Conservation (phyloP, 345 rosid species). For the Alliaria petiolata region DNA sequence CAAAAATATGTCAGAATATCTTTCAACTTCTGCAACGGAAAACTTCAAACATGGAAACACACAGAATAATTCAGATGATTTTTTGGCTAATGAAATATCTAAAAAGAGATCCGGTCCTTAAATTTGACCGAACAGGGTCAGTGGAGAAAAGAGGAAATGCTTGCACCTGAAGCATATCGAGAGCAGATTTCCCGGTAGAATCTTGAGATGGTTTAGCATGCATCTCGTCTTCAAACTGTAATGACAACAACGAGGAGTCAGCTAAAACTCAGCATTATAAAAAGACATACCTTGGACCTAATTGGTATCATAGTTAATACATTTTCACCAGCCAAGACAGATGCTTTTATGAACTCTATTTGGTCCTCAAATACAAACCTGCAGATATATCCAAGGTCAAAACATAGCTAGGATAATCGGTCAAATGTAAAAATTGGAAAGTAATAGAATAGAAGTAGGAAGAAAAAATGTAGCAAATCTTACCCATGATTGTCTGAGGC, state of each 20-base stretch:
- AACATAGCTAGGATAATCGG: background rate
- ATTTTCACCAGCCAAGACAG: conserved; percentile 69
- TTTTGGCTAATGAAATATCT: background rate
- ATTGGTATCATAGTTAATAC: conserved; percentile 32
- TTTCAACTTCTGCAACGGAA: background rate
- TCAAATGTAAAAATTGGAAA: background rate
- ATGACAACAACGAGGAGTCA: background rate
- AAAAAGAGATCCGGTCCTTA: background rate
- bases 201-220: conserved; percentile 34
- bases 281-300: background rate
- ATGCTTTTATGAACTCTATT: conserved; percentile 73
- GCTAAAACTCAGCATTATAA: background rate
- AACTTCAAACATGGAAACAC: background rate
- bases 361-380: conserved; percentile 86
- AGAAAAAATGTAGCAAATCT: conserved; percentile 10
- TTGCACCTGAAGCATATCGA: conserved; percentile 65
- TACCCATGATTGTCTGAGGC: conserved; percentile 57
- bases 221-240: conserved; percentile 45
- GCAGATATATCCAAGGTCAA: background rate
- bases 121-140: background rate
- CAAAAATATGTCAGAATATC: background rate
- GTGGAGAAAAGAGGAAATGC: background rate
- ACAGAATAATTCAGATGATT: background rate
- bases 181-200: conserved; percentile 45
- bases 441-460: background rate